These are phyloP conservation scores for Carex kokanica DNA, from an alignment of 176 grass and related monocot genomes.

Conservation along the genomic window DNA sequence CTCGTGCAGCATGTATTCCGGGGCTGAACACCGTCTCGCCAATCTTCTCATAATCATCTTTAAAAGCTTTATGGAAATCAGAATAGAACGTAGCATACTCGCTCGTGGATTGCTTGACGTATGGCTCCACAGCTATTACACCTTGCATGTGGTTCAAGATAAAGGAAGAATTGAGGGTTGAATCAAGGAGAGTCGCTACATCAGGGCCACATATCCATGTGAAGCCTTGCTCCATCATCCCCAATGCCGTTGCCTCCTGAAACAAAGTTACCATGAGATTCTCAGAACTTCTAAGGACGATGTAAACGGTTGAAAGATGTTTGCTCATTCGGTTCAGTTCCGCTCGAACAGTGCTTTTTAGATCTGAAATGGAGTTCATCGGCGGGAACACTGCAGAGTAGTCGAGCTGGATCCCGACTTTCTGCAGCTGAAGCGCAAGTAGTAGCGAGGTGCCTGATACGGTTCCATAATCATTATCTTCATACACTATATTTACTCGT, in stretches of 20 bases:
- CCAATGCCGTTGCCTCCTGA: constrained; percentile 13
- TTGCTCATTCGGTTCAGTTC: constrained; percentile 1
- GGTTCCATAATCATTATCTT: constrained; percentile 30
- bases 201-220: constrained; percentile 28
- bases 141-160: constrained; percentile 37
- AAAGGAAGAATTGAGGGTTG: constrained; percentile 22
- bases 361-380: not conserved
- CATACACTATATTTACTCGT: constrained; percentile 24
- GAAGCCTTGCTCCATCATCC: constrained; percentile 22
- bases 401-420: not conserved
- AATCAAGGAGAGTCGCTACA: constrained; percentile 32
- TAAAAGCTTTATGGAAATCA: constrained; percentile 15
- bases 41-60: not conserved
- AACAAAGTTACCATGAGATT: constrained; percentile 16
- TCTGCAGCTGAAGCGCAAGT: constrained; percentile 6
- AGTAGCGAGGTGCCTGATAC: not conserved
- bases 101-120: constrained; percentile 19
- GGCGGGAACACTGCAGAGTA: constrained; percentile 25
- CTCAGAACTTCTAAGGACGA: constrained; percentile 22
- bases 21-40: constrained; percentile 11
- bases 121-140: constrained; percentile 24
- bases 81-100: not conserved
- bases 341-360: not conserved
- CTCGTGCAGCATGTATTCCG: constrained; percentile 13
- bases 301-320: constrained; percentile 24